These are phyloP conservation scores for Davidsoniella australis DNA, from an alignment of 2,329 filamentous ascomycete genomes.

Conservation along the genomic window DNA sequence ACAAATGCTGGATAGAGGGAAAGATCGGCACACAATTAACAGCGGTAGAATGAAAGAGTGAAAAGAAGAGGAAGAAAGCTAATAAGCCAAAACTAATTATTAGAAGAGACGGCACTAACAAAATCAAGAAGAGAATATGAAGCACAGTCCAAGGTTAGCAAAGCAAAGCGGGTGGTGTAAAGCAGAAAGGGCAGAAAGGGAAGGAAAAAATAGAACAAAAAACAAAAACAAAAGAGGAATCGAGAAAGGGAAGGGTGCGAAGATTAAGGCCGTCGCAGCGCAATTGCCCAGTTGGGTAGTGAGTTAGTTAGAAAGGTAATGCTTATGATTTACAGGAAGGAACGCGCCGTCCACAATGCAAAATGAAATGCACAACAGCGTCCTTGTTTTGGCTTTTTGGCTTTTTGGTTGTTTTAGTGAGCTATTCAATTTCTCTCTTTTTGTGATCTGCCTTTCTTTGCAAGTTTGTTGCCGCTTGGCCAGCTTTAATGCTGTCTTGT, in stretches of 20 bases:
- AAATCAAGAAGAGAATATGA: neutral
- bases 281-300: no score
- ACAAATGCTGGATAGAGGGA: no score
- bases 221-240: neutral
- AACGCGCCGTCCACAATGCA: neutral
- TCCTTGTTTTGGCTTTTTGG: no score
- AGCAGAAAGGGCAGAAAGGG: neutral
- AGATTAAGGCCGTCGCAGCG: no score
- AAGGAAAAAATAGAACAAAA: neutral
- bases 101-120: neutral
- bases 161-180: neutral
- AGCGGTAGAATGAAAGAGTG: neutral
- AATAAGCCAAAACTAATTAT: neutral
- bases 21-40: no score
- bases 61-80: neutral
- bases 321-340: neutral
- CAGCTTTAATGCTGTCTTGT: no score
- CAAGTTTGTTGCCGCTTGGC: no score
- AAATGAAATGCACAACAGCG: neutral
- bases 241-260: neutral
- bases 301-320: no score
- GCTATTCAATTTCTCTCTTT: no score
- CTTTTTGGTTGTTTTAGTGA: no score
- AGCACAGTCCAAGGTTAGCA: neutral
- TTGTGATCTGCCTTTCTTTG: no score